phyloP scores from a whole-genome alignment of 2,329 filamentous ascomycete species.

The Fusarium anguioides region DNA sequence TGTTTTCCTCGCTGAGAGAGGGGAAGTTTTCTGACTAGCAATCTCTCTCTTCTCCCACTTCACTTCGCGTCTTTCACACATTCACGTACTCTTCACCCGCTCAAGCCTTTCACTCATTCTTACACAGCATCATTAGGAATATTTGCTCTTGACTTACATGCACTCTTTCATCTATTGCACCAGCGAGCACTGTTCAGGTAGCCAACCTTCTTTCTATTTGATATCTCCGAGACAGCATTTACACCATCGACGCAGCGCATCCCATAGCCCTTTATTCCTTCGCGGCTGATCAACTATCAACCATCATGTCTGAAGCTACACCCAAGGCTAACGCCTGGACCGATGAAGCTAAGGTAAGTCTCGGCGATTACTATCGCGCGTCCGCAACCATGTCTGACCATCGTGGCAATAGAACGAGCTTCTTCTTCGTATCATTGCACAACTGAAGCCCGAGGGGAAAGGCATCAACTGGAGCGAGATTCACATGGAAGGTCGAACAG shows the following conservation, averaged over 20 bases:
- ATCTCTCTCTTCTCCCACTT: background rate
- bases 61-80: background rate
- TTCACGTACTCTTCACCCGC: background rate
- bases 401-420: constrained; percentile 48
- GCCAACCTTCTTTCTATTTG: background rate
- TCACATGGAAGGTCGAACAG: constrained; percentile 52
- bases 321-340: constrained; percentile 50
- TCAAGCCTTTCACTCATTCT: background rate
- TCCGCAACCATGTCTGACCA: background rate
- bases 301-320: constrained; percentile 42
- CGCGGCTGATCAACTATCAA: background rate
- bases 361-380: background rate
- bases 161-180: background rate
- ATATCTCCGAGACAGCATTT: background rate
- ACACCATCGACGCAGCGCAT: background rate
- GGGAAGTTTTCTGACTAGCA: background rate
- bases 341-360: constrained; percentile 51
- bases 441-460: constrained; percentile 48
- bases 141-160: background rate
- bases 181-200: background rate
- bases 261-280: background rate
- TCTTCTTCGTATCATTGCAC: constrained; percentile 51
- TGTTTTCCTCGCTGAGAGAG: background rate
- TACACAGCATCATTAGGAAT: background rate
- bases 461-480: constrained; percentile 52